phyloP scores from a whole-genome alignment of 768 basidiomycete species.

The Cystobasidium ongulense region DNA sequence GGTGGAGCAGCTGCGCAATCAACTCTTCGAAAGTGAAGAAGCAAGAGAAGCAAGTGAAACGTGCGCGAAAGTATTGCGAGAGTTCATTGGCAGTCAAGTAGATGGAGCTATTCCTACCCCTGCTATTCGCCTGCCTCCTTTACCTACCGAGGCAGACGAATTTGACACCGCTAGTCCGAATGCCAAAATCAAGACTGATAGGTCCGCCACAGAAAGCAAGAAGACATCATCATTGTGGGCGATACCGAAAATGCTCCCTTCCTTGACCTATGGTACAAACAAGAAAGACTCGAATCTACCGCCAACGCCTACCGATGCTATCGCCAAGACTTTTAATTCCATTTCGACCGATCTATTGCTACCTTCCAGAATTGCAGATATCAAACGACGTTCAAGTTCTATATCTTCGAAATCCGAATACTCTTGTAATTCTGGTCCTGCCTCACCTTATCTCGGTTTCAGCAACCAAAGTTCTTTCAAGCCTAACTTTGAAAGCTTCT shows the following conservation, averaged over 20 bases:
- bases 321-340: not conserved
- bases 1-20: slow-evolving; percentile 12
- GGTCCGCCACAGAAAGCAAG: not conserved
- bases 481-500: slow-evolving; percentile 12
- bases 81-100: slow-evolving; percentile 49
- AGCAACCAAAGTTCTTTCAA: not conserved
- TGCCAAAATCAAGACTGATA: slow-evolving; percentile 10
- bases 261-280: slow-evolving; percentile 12
- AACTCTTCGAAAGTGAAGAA: slow-evolving; percentile 69
- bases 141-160: slow-evolving; percentile 46
- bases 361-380: not conserved
- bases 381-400: not conserved
- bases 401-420: not conserved
- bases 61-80: slow-evolving; percentile 70
- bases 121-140: slow-evolving; percentile 44
- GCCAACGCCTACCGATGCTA: not conserved
- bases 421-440: not conserved
- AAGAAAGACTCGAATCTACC: not conserved
- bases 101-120: slow-evolving; percentile 36
- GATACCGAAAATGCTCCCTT: slow-evolving; percentile 23
- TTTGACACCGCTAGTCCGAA: not conserved
- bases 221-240: not conserved
- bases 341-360: not conserved
- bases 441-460: slow-evolving; percentile 1
- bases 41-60: slow-evolving; percentile 78